Percentiles rank a stretch among this genome's conserved stretches.
These are phyloP conservation scores for Ettlia oleoabundans DNA, from an alignment of 139 green algal genomes.

Conservation along the genomic window DNA sequence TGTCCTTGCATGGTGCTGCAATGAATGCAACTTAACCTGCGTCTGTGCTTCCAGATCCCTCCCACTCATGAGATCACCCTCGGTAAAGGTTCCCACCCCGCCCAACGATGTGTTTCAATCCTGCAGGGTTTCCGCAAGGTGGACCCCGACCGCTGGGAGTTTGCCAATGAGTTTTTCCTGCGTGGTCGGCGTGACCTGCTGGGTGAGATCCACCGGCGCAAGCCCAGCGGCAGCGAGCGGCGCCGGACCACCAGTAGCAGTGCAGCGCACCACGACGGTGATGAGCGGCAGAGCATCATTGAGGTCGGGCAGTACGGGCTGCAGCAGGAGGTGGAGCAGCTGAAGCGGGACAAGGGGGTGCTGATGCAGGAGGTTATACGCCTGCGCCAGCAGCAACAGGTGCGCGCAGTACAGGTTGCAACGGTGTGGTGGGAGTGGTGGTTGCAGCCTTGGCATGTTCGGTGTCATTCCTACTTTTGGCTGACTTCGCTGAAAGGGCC, in stretches of 20 bases:
- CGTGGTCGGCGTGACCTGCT: constrained; percentile 78
- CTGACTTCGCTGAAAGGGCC: no score
- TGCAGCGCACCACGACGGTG: background rate
- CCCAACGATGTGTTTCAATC: no score
- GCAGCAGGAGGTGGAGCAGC: constrained; percentile 78
- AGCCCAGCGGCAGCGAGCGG: constrained; percentile 45
- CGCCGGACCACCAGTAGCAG: background rate
- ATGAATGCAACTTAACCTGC: no score
- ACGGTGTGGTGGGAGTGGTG: no score
- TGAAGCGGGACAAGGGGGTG: constrained; percentile 91
- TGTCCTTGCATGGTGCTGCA: no score
- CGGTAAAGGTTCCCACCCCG: no score
- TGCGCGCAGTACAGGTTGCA: no score
- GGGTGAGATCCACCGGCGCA: constrained; percentile 82
- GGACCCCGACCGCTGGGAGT: constrained; percentile 97
- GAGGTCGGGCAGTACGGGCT: constrained; percentile 79
- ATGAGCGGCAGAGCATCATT: constrained; percentile 20
- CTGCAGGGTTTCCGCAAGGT: constrained; percentile 95
- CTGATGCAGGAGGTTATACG: constrained; percentile 90
- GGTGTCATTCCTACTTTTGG: no score
- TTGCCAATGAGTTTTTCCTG: constrained; percentile 95
- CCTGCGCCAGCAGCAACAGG: constrained; percentile 80
- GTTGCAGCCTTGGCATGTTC: no score
- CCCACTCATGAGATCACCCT: no score
- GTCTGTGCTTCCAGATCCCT: no score